Evolutionary conservation across 495 filamentous ascomycete species (phyloP).

Genomic region (Trichoderma erinaceum): DNA sequence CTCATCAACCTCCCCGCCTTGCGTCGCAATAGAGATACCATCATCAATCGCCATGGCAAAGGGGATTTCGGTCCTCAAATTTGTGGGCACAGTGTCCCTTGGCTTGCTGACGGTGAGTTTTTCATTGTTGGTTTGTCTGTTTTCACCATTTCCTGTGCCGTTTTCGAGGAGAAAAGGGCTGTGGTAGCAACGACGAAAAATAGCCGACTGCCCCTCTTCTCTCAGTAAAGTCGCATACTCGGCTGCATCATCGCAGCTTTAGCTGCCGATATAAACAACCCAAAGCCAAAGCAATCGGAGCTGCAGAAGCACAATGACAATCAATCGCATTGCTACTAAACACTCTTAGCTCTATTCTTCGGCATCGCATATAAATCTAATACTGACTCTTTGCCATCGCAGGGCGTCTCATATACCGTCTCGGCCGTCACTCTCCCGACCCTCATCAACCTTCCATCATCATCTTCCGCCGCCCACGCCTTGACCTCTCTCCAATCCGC

Average conservation of each 20-base stretch:
- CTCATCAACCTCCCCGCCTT: background rate
- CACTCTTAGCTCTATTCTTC: background rate
- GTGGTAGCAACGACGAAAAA: background rate
- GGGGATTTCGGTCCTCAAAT: constrained; percentile 71
- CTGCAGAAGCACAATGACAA: background rate
- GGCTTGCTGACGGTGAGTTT: constrained; percentile 75
- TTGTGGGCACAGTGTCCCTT: constrained; percentile 80
- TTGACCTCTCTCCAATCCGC: constrained; percentile 56
- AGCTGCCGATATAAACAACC: background rate
- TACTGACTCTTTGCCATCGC: constrained; percentile 2
- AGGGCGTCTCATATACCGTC: constrained; percentile 83
- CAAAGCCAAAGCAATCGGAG: background rate
- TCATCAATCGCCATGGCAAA: constrained; percentile 49
- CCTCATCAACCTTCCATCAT: constrained; percentile 68
- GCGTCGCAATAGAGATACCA: background rate
- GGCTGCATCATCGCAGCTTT: background rate
- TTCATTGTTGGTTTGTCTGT: background rate
- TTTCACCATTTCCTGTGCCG: background rate
- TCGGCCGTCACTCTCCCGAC: constrained; percentile 67
- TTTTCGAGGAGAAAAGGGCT: background rate
- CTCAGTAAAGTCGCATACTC: constrained; percentile 23
- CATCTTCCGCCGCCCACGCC: constrained; percentile 56
- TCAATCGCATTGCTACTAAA: background rate
- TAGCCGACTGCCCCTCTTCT: background rate
- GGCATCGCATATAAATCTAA: background rate